phyloP scores from a whole-genome alignment of 2,329 filamentous ascomycete genomes.

The Trichoderma sp. region DNA sequence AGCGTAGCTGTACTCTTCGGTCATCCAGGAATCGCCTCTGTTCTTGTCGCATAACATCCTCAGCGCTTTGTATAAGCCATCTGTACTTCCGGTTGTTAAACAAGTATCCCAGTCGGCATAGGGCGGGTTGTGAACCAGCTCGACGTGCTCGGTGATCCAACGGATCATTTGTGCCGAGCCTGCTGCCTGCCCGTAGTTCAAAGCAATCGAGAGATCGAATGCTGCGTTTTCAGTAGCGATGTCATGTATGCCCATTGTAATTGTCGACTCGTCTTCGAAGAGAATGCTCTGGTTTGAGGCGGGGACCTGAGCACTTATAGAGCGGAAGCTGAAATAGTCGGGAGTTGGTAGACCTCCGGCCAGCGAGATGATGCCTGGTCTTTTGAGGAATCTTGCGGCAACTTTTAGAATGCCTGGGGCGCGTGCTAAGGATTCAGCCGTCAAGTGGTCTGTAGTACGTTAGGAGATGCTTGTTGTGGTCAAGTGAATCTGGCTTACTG shows the following conservation, averaged over 20 bases:
- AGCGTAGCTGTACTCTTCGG: conserved; percentile 9
- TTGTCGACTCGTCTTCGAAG: neutral
- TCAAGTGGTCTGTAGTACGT: neutral
- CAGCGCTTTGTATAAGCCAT: conserved; percentile 65
- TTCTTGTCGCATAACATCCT: conserved; percentile 68
- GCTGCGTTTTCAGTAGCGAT: conserved; percentile 23
- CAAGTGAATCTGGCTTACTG: conserved; percentile 56
- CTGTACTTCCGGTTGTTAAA: conserved; percentile 67
- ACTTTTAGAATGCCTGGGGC: conserved; percentile 11
- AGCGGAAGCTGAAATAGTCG: conserved; percentile 7
- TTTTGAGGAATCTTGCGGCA: conserved; percentile 15
- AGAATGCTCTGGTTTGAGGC: neutral
- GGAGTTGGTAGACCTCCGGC: neutral
- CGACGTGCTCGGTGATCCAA: conserved; percentile 74
- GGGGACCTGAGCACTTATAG: neutral
- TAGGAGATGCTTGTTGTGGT: neutral
- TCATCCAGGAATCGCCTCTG: conserved; percentile 47
- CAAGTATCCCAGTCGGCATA: conserved; percentile 73
- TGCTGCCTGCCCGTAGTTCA: conserved; percentile 74
- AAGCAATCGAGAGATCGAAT: conserved; percentile 49
- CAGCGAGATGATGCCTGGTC: conserved; percentile 12
- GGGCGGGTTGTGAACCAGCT: conserved; percentile 71
- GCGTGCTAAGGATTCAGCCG: neutral
- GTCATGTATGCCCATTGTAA: conserved; percentile 16
- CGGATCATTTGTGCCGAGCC: conserved; percentile 71